Percentiles rank a stretch among this genome's conserved stretches.
phyloP scores from a whole-genome alignment of 2,329 filamentous ascomycete genomes.

The Alternaria brassicae region DNA sequence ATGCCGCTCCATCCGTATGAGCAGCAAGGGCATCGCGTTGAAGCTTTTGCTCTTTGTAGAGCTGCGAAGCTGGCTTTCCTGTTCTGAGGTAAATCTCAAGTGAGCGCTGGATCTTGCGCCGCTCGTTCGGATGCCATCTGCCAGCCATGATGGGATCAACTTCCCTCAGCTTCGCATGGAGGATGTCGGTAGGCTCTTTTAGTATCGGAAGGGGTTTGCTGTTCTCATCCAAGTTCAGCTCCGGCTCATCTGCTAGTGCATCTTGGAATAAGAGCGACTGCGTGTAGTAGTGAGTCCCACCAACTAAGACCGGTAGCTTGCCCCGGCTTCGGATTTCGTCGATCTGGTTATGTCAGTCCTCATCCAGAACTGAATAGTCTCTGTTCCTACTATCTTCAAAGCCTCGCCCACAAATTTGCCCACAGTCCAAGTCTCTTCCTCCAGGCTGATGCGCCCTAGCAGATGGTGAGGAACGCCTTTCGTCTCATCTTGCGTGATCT shows the following conservation, averaged over 20 bases:
- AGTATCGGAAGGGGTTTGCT: conserved; percentile 69
- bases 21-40: conserved; percentile 42
- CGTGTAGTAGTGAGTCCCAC: conserved; percentile 94
- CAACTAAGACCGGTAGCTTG: conserved; percentile 86
- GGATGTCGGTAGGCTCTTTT: conserved; percentile 71
- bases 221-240: conserved; percentile 35
- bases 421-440: conserved; percentile 84
- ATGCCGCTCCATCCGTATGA: background rate
- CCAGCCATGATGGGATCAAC: conserved; percentile 90
- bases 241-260: conserved; percentile 62
- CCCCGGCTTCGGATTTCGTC: conserved; percentile 78
- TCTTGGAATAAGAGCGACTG: conserved; percentile 86
- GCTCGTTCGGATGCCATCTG: conserved; percentile 92
- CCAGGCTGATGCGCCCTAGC: conserved; percentile 76
- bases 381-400: conserved; percentile 55
- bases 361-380: accelerated
- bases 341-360: conserved; percentile 58
- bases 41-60: conserved; percentile 77
- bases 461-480: conserved; percentile 87
- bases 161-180: conserved; percentile 75
- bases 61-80: conserved; percentile 79
- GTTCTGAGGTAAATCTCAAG: conserved; percentile 89
- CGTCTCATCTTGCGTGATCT: conserved; percentile 77
- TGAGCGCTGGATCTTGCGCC: conserved; percentile 86
- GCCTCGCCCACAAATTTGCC: conserved; percentile 77